Conservation (phyloP, 495 filamentous ascomycete species). For the Penicillium atrosanguineum region DNA sequence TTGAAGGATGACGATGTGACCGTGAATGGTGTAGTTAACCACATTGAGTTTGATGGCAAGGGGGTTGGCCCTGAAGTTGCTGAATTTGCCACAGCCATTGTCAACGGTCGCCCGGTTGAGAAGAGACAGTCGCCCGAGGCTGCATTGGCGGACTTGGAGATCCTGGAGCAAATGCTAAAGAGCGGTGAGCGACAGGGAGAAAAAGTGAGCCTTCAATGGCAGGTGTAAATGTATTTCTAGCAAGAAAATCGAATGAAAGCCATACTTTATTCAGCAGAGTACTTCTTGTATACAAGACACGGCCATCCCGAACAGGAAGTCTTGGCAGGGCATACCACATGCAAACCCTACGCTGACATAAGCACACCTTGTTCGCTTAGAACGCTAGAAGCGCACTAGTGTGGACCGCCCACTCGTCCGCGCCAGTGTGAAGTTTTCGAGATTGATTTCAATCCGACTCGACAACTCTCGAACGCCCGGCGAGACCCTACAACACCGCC, state of each 20-base stretch:
- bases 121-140: conserved; percentile 60
- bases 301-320: conserved; percentile 15
- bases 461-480: conserved; percentile 50
- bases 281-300: background rate
- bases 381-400: conserved; percentile 36
- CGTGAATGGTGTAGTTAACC: conserved; percentile 49
- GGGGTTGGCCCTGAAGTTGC: conserved; percentile 66
- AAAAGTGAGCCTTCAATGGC: conserved; percentile 30
- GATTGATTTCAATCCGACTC: conserved; percentile 46
- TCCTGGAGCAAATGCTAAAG: conserved; percentile 63
- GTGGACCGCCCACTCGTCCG: conserved; percentile 30
- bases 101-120: conserved; percentile 44
- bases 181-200: conserved; percentile 60
- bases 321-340: conserved; percentile 28
- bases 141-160: conserved; percentile 66
- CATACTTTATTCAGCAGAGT: background rate
- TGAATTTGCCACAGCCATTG: conserved; percentile 61
- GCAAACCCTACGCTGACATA: conserved; percentile 29
- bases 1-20: conserved; percentile 54
- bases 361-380: conserved; percentile 38
- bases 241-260: background rate
- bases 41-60: conserved; percentile 53
- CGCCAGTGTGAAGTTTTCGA: conserved; percentile 40
- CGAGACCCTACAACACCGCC: conserved; percentile 44
- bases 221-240: conserved; percentile 2